Base-by-base conservation (phyloP, 1,139 yeast genomes). In the Taiozyma onychis region DNA sequence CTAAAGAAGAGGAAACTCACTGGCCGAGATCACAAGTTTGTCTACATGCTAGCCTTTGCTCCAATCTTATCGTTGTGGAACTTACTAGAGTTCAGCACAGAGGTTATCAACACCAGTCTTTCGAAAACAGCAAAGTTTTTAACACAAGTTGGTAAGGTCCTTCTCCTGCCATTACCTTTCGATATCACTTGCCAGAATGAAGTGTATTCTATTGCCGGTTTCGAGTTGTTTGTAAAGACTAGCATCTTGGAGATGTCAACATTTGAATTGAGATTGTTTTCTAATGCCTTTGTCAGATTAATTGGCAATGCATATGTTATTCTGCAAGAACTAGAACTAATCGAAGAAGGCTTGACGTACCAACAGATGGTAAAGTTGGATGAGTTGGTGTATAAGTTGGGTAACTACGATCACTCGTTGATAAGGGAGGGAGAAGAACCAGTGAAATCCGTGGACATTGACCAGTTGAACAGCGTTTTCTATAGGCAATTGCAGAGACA, bases 351-450 rank as follows among this genome's bases (percentile, higher is more conserved):
- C 6, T 24, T 52, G 1, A 44, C 16, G 3, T 52, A 52, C 22
- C 16, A 44, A 1, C 57, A 57, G 16, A 44, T 60, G 10, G 47
- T 61, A 11, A 45, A 45, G 27, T 41, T 59, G 24, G 65, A 61
- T 44, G 52, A 49, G n/a, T 35, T 60, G 54, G 43, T 61, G 4
- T 60, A 52, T 45, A 59, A 54, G 39, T 46, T 61, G 11, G 63
- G 56, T 2, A 51, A 51, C 37, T 55, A 55, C 30, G 58, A 56
- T 41, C 49, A 51, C 35, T 27, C 46, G 11, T 3, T 50, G 21
- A 30, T 21, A 22, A 26, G 39, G 11, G 39, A 46, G 11, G 35
- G 34, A 6, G 39, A 22, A 10, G 44, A 39, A 3, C 41, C 41
- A 13, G 41, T 37, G 24, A 37, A 37, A 37, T 37, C 41, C 41